Evolutionary conservation across 371 early-diverging fungal species (phyloP).

Genomic region (Mortierella sp.): DNA sequence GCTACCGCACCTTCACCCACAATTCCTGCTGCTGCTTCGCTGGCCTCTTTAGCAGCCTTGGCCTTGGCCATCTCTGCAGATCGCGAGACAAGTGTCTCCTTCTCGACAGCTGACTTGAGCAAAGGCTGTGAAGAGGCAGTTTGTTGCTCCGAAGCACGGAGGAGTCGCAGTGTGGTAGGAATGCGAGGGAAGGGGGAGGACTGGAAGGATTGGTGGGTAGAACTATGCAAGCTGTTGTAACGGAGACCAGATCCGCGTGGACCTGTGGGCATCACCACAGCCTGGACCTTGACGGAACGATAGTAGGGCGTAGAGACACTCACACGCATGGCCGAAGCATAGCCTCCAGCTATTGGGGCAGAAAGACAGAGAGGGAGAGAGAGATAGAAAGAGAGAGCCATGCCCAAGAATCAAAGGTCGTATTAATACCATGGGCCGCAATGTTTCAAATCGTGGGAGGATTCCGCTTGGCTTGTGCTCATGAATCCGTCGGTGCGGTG

Average conservation of each 20-base stretch:
- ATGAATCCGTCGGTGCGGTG: neutral
- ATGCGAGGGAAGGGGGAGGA: slow-evolving; percentile 42
- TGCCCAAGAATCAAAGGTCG: too few species aligned
- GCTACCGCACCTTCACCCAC: slow-evolving; percentile 41
- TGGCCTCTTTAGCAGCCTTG: slow-evolving; percentile 47
- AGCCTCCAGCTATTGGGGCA: slow-evolving; percentile 1
- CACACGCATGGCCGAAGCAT: slow-evolving; percentile 2
- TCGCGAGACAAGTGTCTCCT: slow-evolving; percentile 49
- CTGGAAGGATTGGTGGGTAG: slow-evolving; percentile 15
- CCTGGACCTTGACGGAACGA: slow-evolving; percentile 37
- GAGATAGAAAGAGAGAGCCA: neutral
- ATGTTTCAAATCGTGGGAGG: too few species aligned
- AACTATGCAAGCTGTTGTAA: neutral
- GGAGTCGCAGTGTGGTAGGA: slow-evolving; percentile 37
- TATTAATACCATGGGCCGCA: too few species aligned
- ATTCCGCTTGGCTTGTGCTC: too few species aligned
- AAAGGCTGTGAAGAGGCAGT: slow-evolving; percentile 9
- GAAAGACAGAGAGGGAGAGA: neutral
- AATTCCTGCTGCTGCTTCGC: slow-evolving; percentile 23
- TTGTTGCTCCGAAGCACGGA: slow-evolving; percentile 35
- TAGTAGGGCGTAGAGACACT: slow-evolving; percentile 38
- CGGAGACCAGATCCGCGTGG: neutral
- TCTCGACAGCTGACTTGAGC: slow-evolving; percentile 37
- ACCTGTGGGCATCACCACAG: neutral
- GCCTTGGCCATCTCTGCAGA: slow-evolving; percentile 53